A percentile compares a stretch with the other conserved stretches of the same genome.
phyloP scores from a whole-genome alignment of 805 yeast species.

The Kazachstania kunashirensis region DNA sequence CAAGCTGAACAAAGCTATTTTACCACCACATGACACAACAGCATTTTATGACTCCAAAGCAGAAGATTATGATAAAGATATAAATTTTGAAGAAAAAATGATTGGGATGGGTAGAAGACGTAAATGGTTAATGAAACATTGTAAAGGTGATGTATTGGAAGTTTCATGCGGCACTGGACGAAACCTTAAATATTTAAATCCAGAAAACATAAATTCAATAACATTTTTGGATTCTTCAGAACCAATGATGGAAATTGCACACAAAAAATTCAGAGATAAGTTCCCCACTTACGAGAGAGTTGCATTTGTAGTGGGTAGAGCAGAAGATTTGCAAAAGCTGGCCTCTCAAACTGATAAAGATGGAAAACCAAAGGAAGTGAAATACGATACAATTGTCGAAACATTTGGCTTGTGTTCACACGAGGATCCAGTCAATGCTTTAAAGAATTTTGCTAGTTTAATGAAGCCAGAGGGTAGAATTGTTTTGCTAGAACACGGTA shows the following conservation, averaged over 20 bases:
- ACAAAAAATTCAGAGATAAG: constrained; percentile 55
- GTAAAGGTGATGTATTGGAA: constrained; percentile 83
- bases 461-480: constrained; percentile 87
- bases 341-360: constrained; percentile 30
- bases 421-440: constrained; percentile 78
- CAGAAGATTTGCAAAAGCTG: constrained; percentile 64
- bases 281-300: constrained; percentile 63
- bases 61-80: constrained; percentile 66
- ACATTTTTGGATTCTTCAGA: constrained; percentile 80
- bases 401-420: constrained; percentile 96
- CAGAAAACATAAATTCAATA: constrained; percentile 52
- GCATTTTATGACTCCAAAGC: constrained; percentile 71
- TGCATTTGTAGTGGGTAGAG: constrained; percentile 83
- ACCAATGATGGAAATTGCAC: constrained; percentile 76
- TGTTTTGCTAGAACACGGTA: constrained; percentile 83
- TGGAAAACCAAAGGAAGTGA: constrained; percentile 30
- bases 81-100: constrained; percentile 45
- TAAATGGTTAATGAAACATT: constrained; percentile 68
- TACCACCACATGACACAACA: constrained; percentile 74
- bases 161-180: constrained; percentile 96
- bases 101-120: constrained; percentile 49
- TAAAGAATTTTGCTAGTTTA: constrained; percentile 60
- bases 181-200: constrained; percentile 66
- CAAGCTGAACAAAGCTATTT: constrained; percentile 33
- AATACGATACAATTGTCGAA: constrained; percentile 86